These are phyloP conservation scores for Candida khao-thaluensis DNA, from an alignment of 805 yeast species.

Conservation along the genomic window DNA sequence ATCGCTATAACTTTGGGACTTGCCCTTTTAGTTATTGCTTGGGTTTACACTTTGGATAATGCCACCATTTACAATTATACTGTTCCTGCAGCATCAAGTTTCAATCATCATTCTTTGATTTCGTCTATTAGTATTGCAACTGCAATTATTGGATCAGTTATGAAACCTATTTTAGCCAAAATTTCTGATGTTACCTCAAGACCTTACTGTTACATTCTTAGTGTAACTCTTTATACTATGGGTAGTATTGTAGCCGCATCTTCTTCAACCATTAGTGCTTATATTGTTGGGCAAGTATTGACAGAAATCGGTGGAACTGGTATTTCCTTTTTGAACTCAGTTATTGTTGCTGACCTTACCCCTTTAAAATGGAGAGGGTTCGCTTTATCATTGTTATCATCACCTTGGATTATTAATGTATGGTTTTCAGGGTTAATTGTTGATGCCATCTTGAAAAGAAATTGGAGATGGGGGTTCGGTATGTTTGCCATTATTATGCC, in stretches of 20 bases:
- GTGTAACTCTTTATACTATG: slow-evolving; percentile 19
- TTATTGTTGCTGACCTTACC: slow-evolving; percentile 26
- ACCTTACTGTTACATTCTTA: slow-evolving; percentile 19
- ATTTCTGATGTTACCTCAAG: slow-evolving; percentile 23
- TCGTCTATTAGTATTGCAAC: slow-evolving; percentile 22
- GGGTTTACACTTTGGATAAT: slow-evolving; percentile 28
- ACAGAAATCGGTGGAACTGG: slow-evolving; percentile 23
- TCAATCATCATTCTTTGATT: slow-evolving; percentile 20
- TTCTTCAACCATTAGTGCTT: slow-evolving; percentile 21
- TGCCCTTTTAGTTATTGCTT: slow-evolving; percentile 23
- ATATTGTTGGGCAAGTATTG: slow-evolving; percentile 23
- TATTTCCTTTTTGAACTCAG: slow-evolving; percentile 17
- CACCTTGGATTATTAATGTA: slow-evolving; percentile 42
- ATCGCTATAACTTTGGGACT: slow-evolving; percentile 17
- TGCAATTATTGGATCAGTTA: slow-evolving; percentile 20
- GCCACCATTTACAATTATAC: slow-evolving; percentile 30
- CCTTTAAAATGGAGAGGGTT: slow-evolving; percentile 27
- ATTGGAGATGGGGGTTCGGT: slow-evolving; percentile 58
- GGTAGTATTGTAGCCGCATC: slow-evolving; percentile 24
- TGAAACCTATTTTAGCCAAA: slow-evolving; percentile 23
- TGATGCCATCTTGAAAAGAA: slow-evolving; percentile 25
- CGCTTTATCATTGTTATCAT: slow-evolving; percentile 19
- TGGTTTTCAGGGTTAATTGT: slow-evolving; percentile 45
- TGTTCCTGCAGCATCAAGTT: slow-evolving; percentile 31
- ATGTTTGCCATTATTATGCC: slow-evolving; percentile 49